Evolutionary conservation across 2,329 filamentous ascomycete species (phyloP).

Genomic region (Leptographium procerum): DNA sequence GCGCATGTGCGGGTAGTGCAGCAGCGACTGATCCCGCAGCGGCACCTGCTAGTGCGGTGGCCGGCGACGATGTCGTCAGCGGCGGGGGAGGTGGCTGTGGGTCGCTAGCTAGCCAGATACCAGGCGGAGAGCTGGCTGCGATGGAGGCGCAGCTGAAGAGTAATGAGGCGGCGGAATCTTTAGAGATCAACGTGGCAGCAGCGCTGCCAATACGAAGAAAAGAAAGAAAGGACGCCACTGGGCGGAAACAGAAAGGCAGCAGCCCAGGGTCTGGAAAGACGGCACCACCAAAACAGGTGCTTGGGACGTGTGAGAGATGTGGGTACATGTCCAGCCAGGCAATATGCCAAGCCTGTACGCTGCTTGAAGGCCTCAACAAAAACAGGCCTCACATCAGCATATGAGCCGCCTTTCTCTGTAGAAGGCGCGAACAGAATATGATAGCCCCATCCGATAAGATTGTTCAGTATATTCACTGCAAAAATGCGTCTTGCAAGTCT

Average conservation of each 20-base stretch:
- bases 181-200: slow-evolving; percentile 56
- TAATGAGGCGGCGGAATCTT: slow-evolving; percentile 46
- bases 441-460: background rate
- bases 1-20: slow-evolving; percentile 6
- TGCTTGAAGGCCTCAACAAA: slow-evolving; percentile 87
- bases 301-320: slow-evolving; percentile 76
- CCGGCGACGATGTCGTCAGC: background rate
- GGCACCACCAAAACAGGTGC: slow-evolving; percentile 47
- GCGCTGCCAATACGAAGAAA: slow-evolving; percentile 16
- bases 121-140: slow-evolving; percentile 67
- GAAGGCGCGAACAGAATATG: background rate
- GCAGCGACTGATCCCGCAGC: background rate
- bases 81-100: slow-evolving; percentile 50
- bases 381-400: slow-evolving; percentile 48
- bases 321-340: slow-evolving; percentile 93
- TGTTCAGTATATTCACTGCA: background rate
- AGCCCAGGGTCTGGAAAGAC: slow-evolving; percentile 14
- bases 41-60: background rate
- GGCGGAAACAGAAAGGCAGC: slow-evolving; percentile 15
- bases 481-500: background rate
- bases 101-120: slow-evolving; percentile 51
- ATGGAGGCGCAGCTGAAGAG: slow-evolving; percentile 65
- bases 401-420: slow-evolving; percentile 19
- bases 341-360: slow-evolving; percentile 84
- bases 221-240: slow-evolving; percentile 12